phyloP scores from a whole-genome alignment of 2,329 filamentous ascomycete species.

The Hymenoscyphus repandus region DNA sequence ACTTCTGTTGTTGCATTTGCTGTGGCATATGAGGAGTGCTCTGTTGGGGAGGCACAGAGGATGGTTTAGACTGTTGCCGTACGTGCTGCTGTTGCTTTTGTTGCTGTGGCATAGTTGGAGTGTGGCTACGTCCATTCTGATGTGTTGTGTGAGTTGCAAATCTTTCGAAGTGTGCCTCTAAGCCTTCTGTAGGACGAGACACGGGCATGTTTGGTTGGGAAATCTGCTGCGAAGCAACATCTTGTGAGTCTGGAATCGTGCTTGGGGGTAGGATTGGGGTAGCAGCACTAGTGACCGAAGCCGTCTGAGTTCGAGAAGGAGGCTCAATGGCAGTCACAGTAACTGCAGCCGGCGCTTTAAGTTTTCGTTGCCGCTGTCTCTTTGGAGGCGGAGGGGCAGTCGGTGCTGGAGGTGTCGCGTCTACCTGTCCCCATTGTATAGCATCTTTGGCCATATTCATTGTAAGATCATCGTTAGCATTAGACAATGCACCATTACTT shows the following conservation, averaged over 20 bases:
- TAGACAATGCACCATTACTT: slow-evolving; percentile 1
- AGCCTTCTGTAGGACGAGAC: slow-evolving; percentile 28
- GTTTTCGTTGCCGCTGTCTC: slow-evolving; percentile 36
- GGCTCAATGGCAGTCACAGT: slow-evolving; percentile 22
- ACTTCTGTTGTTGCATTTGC: slow-evolving; percentile 23
- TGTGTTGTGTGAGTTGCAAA: slow-evolving; percentile 25
- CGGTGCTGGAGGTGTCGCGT: slow-evolving; percentile 12
- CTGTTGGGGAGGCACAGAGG: slow-evolving; percentile 19
- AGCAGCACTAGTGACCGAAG: slow-evolving; percentile 24
- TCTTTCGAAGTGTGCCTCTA: slow-evolving; percentile 31
- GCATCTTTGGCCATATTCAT: slow-evolving; percentile 20
- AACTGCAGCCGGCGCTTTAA: slow-evolving; percentile 24
- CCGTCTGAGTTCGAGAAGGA: slow-evolving; percentile 22
- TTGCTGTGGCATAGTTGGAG: slow-evolving; percentile 22
- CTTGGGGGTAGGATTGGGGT: slow-evolving; percentile 26
- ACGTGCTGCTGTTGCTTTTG: slow-evolving; percentile 20
- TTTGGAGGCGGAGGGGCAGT: slow-evolving; percentile 32
- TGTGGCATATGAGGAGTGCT: slow-evolving; percentile 5
- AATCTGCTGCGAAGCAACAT: slow-evolving; percentile 10
- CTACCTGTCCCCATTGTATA: slow-evolving; percentile 26
- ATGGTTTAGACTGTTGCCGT: slow-evolving; percentile 25
- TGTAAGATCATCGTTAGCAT: slow-evolving; percentile 11
- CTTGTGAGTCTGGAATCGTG: slow-evolving; percentile 27
- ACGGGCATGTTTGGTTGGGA: slow-evolving; percentile 14
- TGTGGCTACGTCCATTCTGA: slow-evolving; percentile 26